Evolutionary conservation across 352 stramenopile genomes (phyloP).

Genomic region (Phytophthora vignae): DNA sequence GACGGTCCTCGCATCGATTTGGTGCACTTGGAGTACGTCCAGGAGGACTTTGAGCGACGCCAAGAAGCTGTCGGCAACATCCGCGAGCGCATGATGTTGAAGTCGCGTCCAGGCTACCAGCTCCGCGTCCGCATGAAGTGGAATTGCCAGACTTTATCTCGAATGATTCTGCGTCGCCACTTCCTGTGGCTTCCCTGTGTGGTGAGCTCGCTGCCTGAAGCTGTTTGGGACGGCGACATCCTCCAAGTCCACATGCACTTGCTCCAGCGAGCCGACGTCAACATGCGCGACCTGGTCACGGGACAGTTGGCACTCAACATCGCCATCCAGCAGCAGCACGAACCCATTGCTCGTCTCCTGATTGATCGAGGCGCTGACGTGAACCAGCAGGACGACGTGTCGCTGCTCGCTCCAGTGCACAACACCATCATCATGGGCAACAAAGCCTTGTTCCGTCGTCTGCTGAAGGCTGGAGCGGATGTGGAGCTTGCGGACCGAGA

Average conservation of each 20-base stretch:
- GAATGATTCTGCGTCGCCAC: slow-evolving; percentile 65
- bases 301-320: slow-evolving; percentile 77
- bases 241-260: slow-evolving; percentile 72
- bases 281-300: slow-evolving; percentile 53
- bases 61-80: slow-evolving; percentile 65
- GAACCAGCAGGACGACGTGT: slow-evolving; percentile 67
- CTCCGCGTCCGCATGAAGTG: slow-evolving; percentile 64
- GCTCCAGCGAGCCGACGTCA: slow-evolving; percentile 57
- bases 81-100: slow-evolving; percentile 62
- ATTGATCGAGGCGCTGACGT: slow-evolving; percentile 76
- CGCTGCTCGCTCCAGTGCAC: slow-evolving; percentile 69
- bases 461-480: slow-evolving; percentile 65
- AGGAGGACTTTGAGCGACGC: slow-evolving; percentile 68
- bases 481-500: slow-evolving; percentile 66
- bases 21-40: slow-evolving; percentile 74
- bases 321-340: slow-evolving; percentile 80
- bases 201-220: slow-evolving; percentile 63
- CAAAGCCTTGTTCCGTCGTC: slow-evolving; percentile 69
- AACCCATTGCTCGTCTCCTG: slow-evolving; percentile 73
- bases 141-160: slow-evolving; percentile 52
- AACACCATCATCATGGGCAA: slow-evolving; percentile 87
- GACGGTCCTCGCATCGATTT: slow-evolving; percentile 72
- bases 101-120: slow-evolving; percentile 70
- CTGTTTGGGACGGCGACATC: slow-evolving; percentile 83
- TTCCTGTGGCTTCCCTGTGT: slow-evolving; percentile 78